Conservation (phyloP, 345 rosid species). For the Rubroshorea leprosula region DNA sequence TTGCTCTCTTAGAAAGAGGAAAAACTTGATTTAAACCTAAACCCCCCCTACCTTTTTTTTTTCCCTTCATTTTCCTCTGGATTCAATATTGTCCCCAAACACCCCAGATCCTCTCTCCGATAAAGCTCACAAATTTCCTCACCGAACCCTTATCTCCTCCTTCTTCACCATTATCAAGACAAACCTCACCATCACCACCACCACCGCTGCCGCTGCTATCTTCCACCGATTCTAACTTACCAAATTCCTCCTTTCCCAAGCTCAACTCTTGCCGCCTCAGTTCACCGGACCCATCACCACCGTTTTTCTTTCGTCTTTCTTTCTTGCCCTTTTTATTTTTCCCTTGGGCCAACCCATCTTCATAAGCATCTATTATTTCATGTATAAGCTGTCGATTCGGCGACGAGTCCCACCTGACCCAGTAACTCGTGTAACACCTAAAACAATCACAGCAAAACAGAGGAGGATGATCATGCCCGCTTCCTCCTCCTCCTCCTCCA, state of each 20-base stretch:
- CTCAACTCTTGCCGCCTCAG: slow-evolving; percentile 26
- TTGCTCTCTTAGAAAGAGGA: slow-evolving; percentile 3
- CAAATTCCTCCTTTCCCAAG: slow-evolving; percentile 11
- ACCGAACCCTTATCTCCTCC: slow-evolving; percentile 43
- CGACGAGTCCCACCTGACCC: slow-evolving; percentile 82
- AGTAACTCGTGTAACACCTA: slow-evolving; percentile 69
- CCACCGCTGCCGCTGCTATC: slow-evolving; percentile 9
- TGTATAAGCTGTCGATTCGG: slow-evolving; percentile 78
- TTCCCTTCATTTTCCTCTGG: slow-evolving; percentile 5
- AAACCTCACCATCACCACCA: not conserved
- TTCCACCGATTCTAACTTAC: slow-evolving; percentile 21
- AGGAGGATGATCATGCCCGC: slow-evolving; percentile 37
- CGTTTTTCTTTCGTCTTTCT: slow-evolving; percentile 38
- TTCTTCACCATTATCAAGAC: slow-evolving; percentile 17
- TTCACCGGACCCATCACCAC: slow-evolving; percentile 15
- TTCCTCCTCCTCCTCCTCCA: not conserved
- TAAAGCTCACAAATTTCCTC: slow-evolving; percentile 45
- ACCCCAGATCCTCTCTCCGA: slow-evolving; percentile 74
- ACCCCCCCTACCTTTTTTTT: not conserved
- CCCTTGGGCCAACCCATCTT: slow-evolving; percentile 35
- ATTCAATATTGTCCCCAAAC: slow-evolving; percentile 41
- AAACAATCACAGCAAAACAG: slow-evolving; percentile 67
- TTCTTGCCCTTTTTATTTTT: slow-evolving; percentile 29
- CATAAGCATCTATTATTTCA: slow-evolving; percentile 69
- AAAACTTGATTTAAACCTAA: not conserved